Percentiles rank a stretch among this genome's conserved stretches.
phyloP scores from a whole-genome alignment of 1,284 basidiomycete species.

The Austroboletus rostrupii region DNA sequence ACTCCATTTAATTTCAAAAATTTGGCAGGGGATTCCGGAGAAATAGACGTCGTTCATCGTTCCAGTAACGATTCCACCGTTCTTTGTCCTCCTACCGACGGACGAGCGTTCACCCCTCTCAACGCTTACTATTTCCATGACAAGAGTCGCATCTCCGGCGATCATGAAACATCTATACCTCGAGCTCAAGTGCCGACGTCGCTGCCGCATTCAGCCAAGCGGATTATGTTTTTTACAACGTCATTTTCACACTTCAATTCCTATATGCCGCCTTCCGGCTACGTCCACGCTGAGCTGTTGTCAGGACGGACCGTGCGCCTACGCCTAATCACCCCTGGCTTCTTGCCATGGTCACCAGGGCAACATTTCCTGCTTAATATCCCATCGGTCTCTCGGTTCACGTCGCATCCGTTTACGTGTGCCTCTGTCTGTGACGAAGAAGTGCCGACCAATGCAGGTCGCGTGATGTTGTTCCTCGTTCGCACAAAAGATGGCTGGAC shows the following conservation, averaged over 20 bases:
- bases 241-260: conserved; percentile 1
- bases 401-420: conserved; percentile 82
- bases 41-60: conserved; percentile 20
- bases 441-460: conserved; percentile 40
- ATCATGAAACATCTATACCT: neutral
- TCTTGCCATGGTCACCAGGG: conserved; percentile 71
- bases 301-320: conserved; percentile 77
- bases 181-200: neutral
- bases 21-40: conserved; percentile 15
- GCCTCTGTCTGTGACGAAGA: conserved; percentile 63
- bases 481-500: conserved; percentile 80
- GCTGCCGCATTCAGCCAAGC: conserved; percentile 1
- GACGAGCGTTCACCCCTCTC: conserved; percentile 24
- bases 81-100: conserved; percentile 5
- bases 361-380: conserved; percentile 76
- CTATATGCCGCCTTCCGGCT: conserved; percentile 61
- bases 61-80: conserved; percentile 3
- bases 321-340: conserved; percentile 60
- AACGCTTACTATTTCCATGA: conserved; percentile 17
- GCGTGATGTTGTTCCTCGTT: conserved; percentile 70
- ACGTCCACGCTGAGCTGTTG: conserved; percentile 73
- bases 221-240: conserved; percentile 1
- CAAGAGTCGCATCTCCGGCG: conserved; percentile 1
- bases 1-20: neutral
- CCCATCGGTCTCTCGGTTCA: conserved; percentile 64